Base-by-base conservation (phyloP, 768 basidiomycete genomes). In the Collybia sp. region DNA sequence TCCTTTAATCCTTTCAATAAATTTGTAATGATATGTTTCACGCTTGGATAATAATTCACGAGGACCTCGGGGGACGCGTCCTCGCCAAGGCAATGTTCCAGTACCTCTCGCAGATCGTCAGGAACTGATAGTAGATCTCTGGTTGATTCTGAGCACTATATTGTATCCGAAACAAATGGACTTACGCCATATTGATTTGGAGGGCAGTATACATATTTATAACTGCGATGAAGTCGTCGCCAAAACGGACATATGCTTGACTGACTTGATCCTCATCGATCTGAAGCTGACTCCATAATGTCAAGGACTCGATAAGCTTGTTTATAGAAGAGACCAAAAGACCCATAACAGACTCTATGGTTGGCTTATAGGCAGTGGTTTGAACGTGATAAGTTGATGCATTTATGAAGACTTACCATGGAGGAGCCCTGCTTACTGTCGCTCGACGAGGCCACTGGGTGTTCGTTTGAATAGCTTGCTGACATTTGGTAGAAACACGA, bases 181-280 rank as follows among this genome's bases (percentile, higher is more conserved):
- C 91, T 63, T 65, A 97, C 95, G 76, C 72, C 88, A 98, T 97
- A 50, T 88, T 82, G 48, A 99, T 94, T 50, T 84, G 82, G 54
- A 85, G 92, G 11, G 77, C 71, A 2, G 78, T 77, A 61, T 98
- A 99, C 1, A 93, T 92, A 44, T 85, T 80, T 33, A 94, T 90
- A 9, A 93, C 93, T 12, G 82, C 79, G 60, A 96, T 97, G 73
- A 99, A 98, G 61, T 96, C 94, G 65, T 98, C 97, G 16, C 96
- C 96, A 17, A 99, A 73, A 44, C 83, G 81, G 44, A 99, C 96
- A 65, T 99, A 99, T 44, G 95, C 89, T 64, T 97, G 92, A 74
- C 93, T 96, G 60, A 99, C 93, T 54, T 88, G 75, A 37, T 65
- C 68, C 60, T 95, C 93, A 46, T 81, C 73, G 56, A 87, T 75